Percentiles rank a stretch among this genome's conserved stretches.
Evolutionary conservation across 2,329 filamentous ascomycete genomes (phyloP).

Genomic region (Pochonia chlamydosporia): DNA sequence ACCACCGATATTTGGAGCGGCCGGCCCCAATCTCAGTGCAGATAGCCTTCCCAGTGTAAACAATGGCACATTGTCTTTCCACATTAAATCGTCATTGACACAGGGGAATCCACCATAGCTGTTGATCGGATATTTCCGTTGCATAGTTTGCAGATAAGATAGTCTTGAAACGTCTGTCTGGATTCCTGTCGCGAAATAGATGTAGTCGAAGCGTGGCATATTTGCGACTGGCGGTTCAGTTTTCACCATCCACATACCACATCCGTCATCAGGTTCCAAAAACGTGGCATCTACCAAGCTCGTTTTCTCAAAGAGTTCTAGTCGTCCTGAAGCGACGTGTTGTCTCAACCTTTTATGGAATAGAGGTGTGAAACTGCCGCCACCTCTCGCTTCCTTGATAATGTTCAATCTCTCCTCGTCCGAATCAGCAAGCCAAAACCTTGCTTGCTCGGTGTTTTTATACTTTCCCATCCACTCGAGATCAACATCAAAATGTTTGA

Average conservation of each 20-base stretch:
- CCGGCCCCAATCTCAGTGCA: constrained; percentile 63
- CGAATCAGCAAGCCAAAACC: constrained; percentile 70
- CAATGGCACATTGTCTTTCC: constrained; percentile 65
- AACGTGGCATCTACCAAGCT: constrained; percentile 46
- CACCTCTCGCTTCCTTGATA: constrained; percentile 60
- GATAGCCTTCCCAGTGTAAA: constrained; percentile 67
- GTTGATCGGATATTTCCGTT: constrained; percentile 54
- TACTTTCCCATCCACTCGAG: constrained; percentile 80
- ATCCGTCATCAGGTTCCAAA: constrained; percentile 31
- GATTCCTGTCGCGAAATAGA: constrained; percentile 72
- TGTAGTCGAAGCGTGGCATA: constrained; percentile 57
- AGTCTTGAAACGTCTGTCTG: constrained; percentile 56
- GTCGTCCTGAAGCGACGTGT: constrained; percentile 44
- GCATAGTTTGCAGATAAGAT: constrained; percentile 55
- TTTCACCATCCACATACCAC: constrained; percentile 32
- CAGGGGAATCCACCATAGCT: constrained; percentile 63
- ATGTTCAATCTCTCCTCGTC: constrained; percentile 64
- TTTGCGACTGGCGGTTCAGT: constrained; percentile 46
- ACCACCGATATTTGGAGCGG: constrained; percentile 67
- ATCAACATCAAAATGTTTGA: constrained; percentile 75
- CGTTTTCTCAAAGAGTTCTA: constrained; percentile 54
- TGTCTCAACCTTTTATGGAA: constrained; percentile 62
- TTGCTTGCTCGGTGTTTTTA: constrained; percentile 68
- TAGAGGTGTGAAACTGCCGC: constrained; percentile 68
- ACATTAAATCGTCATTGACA: constrained; percentile 70